These are phyloP conservation scores for Pneumocystis murina DNA, from an alignment of 1,139 yeast genomes.

Conservation along the genomic window DNA sequence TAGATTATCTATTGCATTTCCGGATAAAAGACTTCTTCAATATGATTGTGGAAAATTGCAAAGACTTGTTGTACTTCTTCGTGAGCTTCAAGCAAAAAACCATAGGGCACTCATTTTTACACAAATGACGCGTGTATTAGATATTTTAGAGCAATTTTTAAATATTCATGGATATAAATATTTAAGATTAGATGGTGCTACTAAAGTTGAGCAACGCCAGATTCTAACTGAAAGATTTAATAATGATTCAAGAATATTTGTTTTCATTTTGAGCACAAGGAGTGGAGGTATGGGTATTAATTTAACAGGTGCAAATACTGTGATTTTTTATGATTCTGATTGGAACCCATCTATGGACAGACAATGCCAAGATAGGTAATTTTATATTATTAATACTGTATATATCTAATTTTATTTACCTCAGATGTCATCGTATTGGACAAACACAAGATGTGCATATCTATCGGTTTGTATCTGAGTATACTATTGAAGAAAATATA, in stretches of 20 bases:
- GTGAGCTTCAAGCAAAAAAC: slow-evolving; percentile 66
- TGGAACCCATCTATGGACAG: slow-evolving; percentile 99
- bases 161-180: slow-evolving; percentile 90
- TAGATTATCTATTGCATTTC: slow-evolving; percentile 83
- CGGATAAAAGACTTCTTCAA: slow-evolving; percentile 80
- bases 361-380: slow-evolving; percentile 69
- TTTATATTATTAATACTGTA: neutral
- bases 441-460: slow-evolving; percentile 96
- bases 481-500: slow-evolving; percentile 90
- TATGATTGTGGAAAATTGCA: slow-evolving; percentile 96
- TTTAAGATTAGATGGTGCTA: slow-evolving; percentile 92
- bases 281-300: slow-evolving; percentile 98
- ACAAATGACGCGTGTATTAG: slow-evolving; percentile 94
- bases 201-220: slow-evolving; percentile 93
- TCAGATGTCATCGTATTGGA: slow-evolving; percentile 93
- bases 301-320: slow-evolving; percentile 96
- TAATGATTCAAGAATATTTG: slow-evolving; percentile 71
- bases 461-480: slow-evolving; percentile 88
- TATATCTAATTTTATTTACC: neutral
- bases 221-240: slow-evolving; percentile 84
- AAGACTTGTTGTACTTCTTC: slow-evolving; percentile 57
- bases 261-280: slow-evolving; percentile 82
- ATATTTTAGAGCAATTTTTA: slow-evolving; percentile 79
- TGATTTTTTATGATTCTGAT: slow-evolving; percentile 95
- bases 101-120: slow-evolving; percentile 93